Evolutionary conservation across 352 stramenopile species (phyloP), one percentile per base, ranked within the genome.

Genomic region (Pythium scleroteichum): DNA sequence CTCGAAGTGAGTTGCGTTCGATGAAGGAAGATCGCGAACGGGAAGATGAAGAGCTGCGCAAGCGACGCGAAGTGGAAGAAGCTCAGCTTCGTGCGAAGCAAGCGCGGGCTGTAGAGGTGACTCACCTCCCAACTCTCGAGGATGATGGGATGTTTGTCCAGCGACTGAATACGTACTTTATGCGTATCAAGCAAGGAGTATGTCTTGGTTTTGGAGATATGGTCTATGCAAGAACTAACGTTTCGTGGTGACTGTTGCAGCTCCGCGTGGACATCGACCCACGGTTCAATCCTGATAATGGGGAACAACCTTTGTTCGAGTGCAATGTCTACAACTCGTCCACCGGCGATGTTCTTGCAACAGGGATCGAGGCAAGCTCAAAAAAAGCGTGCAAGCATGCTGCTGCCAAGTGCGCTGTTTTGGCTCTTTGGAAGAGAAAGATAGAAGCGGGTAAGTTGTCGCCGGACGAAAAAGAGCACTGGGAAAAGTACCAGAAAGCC

Each of bases 371-470:
- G 51, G 85, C 46, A 0, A 33, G 53, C 1, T 92, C 80, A 0
- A 92, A 95, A 71, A 92, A 90, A 40, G 22, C 68, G 4, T 81
- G 71, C 8, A 89, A 95, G 59, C 89, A 87, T 16, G 73, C 88
- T 4, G 79, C 81, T 1, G 74, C 73, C 17, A 84, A 82, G 72
- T 57, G 71, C 22, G 78, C 72, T 7, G 88, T 90, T 38, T 75
- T 94, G 40, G 93, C 86, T 53, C 60, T 97, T 0, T 88, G 88
- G 68, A 70, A 84, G 35, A 71, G 79, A 33, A 97, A 97, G 50
- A 73, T 78, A 49, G 67, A 68, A 17, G 68, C 78, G 24, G 78
- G 72, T 1, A 82, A 79, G 22, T 64, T 83, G 41, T 53, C 72
- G 13, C 62, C 76, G 9, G 77, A 84, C 53, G 85, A 95, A 22